Evolutionary conservation across 2,329 filamentous ascomycete genomes (phyloP).

Genomic region (Hirsutella rhossiliensis): DNA sequence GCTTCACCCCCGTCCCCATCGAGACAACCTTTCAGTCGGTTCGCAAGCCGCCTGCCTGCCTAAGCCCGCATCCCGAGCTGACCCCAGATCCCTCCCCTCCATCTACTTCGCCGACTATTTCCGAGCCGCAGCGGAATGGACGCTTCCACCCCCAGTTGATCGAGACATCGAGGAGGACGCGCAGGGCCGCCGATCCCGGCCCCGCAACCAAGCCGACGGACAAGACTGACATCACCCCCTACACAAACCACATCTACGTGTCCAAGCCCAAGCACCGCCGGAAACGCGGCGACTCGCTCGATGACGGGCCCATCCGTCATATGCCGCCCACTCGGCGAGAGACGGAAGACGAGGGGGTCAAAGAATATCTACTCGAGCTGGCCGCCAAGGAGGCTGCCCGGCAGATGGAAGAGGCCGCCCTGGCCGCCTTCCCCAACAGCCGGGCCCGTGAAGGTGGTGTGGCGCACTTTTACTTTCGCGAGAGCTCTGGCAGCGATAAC

Average conservation of each 20-base stretch:
- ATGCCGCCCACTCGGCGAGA: constrained; percentile 42
- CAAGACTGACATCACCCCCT: constrained; percentile 60
- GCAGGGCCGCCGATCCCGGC: constrained; percentile 51
- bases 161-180: constrained; percentile 63
- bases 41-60: constrained; percentile 19
- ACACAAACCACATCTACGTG: constrained; percentile 48
- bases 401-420: constrained; percentile 64
- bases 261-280: constrained; percentile 26
- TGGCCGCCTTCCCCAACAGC: constrained; percentile 67
- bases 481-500: constrained; percentile 48
- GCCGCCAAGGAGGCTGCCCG: constrained; percentile 71
- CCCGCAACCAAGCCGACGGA: constrained; percentile 52
- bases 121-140: constrained; percentile 28
- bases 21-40: constrained; percentile 57
- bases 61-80: constrained; percentile 44
- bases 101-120: constrained; percentile 30
- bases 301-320: constrained; percentile 17
- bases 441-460: constrained; percentile 57
- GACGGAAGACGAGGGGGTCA: constrained; percentile 63
- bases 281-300: constrained; percentile 15
- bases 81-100: constrained; percentile 42
- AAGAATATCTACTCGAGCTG: constrained; percentile 65
- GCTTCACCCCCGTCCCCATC: constrained; percentile 58
- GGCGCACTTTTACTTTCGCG: constrained; percentile 57
- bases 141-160: constrained; percentile 70